Percentiles rank a stretch among this genome's conserved stretches.
These are phyloP conservation scores for Sarocladium brachiariae DNA, from an alignment of 2,329 filamentous ascomycete species.

Conservation along the genomic window DNA sequence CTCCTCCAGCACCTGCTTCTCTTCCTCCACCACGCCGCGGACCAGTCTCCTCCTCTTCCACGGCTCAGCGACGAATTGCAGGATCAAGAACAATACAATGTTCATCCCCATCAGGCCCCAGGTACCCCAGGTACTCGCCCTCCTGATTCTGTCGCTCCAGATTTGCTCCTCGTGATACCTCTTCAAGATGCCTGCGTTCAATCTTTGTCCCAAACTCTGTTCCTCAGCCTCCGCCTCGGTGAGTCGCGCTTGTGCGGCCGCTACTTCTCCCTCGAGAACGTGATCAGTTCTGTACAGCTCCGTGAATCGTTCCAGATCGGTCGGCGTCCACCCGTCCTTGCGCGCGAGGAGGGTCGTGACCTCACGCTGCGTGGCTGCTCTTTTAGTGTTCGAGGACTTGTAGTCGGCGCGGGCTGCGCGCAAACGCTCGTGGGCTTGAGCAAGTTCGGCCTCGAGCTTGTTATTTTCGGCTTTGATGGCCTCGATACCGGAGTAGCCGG, in stretches of 20 bases:
- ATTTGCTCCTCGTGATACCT: constrained; percentile 99
- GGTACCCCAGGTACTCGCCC: constrained; percentile 97
- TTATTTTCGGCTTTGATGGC: constrained; percentile 73
- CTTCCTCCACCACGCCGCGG: constrained; percentile 72
- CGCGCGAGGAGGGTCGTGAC: constrained; percentile 89
- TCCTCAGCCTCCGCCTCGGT: constrained; percentile 71
- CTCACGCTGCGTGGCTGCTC: constrained; percentile 87
- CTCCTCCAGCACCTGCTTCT: constrained; percentile 51
- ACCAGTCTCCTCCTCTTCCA: constrained; percentile 81
- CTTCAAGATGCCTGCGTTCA: constrained; percentile 78
- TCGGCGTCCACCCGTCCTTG: constrained; percentile 84
- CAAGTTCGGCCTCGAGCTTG: constrained; percentile 52
- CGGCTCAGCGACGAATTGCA: constrained; percentile 86
- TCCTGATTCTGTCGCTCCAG: constrained; percentile 94
- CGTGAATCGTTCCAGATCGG: constrained; percentile 91
- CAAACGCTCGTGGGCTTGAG: constrained; percentile 56
- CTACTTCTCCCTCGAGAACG: constrained; percentile 80
- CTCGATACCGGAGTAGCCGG: constrained; percentile 90
- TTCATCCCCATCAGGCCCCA: constrained; percentile 98
- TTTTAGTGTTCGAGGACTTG: constrained; percentile 73
- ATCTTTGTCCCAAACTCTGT: constrained; percentile 65
- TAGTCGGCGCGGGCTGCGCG: constrained; percentile 67
- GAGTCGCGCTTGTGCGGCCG: constrained; percentile 62
- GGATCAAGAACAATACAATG: constrained; percentile 76
- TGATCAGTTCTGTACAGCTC: constrained; percentile 87